Evolutionary conservation across 768 basidiomycete species (phyloP).

Genomic region (Ramaria rubella): DNA sequence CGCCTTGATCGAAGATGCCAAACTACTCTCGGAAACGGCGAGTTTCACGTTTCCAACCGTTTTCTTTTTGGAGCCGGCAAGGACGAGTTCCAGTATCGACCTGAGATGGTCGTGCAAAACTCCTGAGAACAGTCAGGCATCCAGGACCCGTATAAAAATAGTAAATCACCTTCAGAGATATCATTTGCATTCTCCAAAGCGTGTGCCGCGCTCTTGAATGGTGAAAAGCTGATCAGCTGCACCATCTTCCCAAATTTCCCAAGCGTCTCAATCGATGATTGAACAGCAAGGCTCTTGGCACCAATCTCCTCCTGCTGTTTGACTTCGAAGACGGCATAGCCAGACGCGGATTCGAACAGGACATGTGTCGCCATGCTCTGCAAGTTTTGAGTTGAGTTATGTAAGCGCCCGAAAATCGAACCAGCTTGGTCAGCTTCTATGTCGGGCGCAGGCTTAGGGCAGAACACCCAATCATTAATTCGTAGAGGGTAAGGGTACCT

Average conservation of each 20-base stretch:
- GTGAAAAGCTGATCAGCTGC: slow-evolving; percentile 80
- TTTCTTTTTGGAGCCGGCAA: slow-evolving; percentile 48
- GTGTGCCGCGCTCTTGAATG: slow-evolving; percentile 89
- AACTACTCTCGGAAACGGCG: slow-evolving; percentile 67
- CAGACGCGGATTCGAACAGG: slow-evolving; percentile 90
- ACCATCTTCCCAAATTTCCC: slow-evolving; percentile 92
- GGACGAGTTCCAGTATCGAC: slow-evolving; percentile 80
- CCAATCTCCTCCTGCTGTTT: slow-evolving; percentile 86
- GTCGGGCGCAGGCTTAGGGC: no score
- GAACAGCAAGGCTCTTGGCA: slow-evolving; percentile 66
- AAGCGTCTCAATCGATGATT: slow-evolving; percentile 82
- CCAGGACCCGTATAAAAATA: no score
- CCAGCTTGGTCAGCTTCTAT: no score
- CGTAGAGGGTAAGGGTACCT: no score
- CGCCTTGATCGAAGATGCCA: slow-evolving; percentile 74
- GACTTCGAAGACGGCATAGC: slow-evolving; percentile 88
- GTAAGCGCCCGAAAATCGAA: no score
- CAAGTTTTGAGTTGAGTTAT: no score
- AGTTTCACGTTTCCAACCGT: slow-evolving; percentile 57
- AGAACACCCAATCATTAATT: no score
- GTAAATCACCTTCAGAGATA: slow-evolving; percentile 86
- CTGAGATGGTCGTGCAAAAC: slow-evolving; percentile 79
- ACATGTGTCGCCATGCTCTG: slow-evolving; percentile 63
- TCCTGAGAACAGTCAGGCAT: slow-evolving; percentile 56
- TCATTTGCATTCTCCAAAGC: slow-evolving; percentile 96